phyloP scores from a whole-genome alignment of 148 eudicot species.

The Drosera capensis region DNA sequence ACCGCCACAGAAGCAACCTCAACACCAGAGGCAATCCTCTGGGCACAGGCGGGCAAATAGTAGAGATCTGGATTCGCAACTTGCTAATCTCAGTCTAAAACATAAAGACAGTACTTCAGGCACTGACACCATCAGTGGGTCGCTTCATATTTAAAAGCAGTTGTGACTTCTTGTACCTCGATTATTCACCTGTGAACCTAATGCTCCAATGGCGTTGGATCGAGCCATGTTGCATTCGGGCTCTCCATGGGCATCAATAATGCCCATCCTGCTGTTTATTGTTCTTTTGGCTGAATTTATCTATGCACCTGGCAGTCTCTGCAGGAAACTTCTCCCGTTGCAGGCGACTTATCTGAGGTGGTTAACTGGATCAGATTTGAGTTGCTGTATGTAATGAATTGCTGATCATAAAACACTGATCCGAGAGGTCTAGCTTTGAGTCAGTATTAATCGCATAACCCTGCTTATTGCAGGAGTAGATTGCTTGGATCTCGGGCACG shows the following conservation, averaged over 20 bases:
- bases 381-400: constrained; percentile 19
- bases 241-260: constrained; percentile 2
- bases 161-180: neutral
- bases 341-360: constrained; percentile 77
- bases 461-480: constrained; percentile 16
- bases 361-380: constrained; percentile 15
- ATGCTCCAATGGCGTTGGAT: constrained; percentile 13
- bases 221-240: constrained; percentile 11
- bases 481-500: too few relatives aligned
- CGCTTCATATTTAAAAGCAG: constrained; percentile 34
- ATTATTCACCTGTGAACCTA: constrained; percentile 7
- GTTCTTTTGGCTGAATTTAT: constrained; percentile 5
- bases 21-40: constrained; percentile 11
- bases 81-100: constrained; percentile 36
- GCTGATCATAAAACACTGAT: constrained; percentile 9
- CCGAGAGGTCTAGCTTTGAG: constrained; percentile 6
- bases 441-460: constrained; percentile 8
- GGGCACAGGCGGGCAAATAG: constrained; percentile 39
- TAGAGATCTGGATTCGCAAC: constrained; percentile 44
- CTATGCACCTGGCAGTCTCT: constrained; percentile 75
- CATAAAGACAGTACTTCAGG: constrained; percentile 42
- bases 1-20: constrained; percentile 13
- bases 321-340: constrained; percentile 20
- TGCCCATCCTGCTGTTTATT: constrained; percentile 7
- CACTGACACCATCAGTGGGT: constrained; percentile 32